Base-by-base conservation (phyloP, 257 asterid genomes). In the Scutellaria barbata region DNA sequence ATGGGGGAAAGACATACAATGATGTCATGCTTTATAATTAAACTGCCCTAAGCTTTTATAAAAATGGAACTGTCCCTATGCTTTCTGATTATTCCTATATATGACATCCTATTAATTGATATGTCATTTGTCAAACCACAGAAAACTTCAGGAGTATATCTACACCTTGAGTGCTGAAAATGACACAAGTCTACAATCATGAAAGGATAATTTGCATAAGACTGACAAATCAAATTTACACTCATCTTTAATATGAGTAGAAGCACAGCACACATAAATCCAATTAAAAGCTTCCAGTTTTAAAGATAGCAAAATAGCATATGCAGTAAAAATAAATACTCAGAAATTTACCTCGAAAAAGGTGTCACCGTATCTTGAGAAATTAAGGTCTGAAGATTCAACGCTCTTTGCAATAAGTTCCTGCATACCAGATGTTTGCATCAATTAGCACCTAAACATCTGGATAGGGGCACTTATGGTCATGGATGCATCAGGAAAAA, bases 361-460 rank as follows among this genome's bases (percentile, higher is more conserved):
- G 63, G 97, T 93, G 75, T 93, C 98, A 40, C 98, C 97, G 86
- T 90, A 93, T 90, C 98, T 86, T 54, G 95, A 79, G 85, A 89
- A 93, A 71, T 93, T 86, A 53, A 89, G 97, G 74, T 87, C 96
- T 74, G 97, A 74, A 59, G 93, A 84, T 84, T 90, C 98, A 6
- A 93, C 74, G 85, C 82, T 82, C 87, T 74, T 93, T 65, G 97
- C 96, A 73, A 88, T 75, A 87, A 90, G 98, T 83, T 92, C 98
- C 98, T 92, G 89, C 73, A 82, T 10, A 39, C 39, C 40, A 56
- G 53, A 67, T 41, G 64, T 14, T 41, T 48, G n/a, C 47, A 71
- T 78, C 18, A 50, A 8, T 73, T 8, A 72, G 69, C 56, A 58
- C 35, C 18, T 35, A 55, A 52, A 35, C 12, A 11, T 25, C 52